phyloP scores from a whole-genome alignment of 805 yeast genomes.

The Wickerhamiella lipophila region DNA sequence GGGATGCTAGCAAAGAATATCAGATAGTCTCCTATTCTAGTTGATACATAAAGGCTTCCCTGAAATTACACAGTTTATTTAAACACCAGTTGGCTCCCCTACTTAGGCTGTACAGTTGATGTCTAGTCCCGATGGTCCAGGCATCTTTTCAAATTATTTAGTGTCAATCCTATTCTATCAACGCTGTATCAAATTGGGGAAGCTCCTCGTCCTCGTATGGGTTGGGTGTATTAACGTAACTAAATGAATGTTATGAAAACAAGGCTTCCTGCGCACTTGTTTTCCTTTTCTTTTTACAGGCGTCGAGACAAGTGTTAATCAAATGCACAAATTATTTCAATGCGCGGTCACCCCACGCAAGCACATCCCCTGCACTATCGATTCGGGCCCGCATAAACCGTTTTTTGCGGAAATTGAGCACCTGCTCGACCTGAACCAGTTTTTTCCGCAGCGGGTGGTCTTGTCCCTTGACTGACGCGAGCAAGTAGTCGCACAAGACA shows the following conservation, averaged over 20 bases:
- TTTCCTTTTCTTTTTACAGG: not conserved
- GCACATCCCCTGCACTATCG: slow-evolving; percentile 10
- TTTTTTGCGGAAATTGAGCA: not conserved
- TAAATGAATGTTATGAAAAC: not conserved
- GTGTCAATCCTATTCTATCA: too few relatives aligned
- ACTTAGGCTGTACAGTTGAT: too few relatives aligned
- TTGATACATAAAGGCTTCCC: too few relatives aligned
- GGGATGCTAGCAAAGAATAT: too few relatives aligned
- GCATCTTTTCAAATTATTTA: too few relatives aligned
- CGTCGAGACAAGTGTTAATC: too few relatives aligned
- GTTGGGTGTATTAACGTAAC: not conserved
- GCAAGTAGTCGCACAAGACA: slow-evolving; percentile 41
- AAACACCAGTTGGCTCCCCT: too few relatives aligned
- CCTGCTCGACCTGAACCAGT: slow-evolving; percentile 9
- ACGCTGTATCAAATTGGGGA: too few relatives aligned
- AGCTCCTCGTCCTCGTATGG: too few relatives aligned
- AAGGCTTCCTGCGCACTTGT: not conserved
- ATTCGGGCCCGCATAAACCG: slow-evolving; percentile 1
- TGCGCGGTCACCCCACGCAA: slow-evolving; percentile 9
- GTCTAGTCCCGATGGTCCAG: too few relatives aligned
- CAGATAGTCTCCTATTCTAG: too few relatives aligned
- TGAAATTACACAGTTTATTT: too few relatives aligned
- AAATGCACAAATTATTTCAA: not conserved
- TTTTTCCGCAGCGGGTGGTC: slow-evolving; percentile 7
- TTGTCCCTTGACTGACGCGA: not conserved